Conservation (phyloP, 108 stramenopile genomes). For the Cyclotella distinguenda region DNA sequence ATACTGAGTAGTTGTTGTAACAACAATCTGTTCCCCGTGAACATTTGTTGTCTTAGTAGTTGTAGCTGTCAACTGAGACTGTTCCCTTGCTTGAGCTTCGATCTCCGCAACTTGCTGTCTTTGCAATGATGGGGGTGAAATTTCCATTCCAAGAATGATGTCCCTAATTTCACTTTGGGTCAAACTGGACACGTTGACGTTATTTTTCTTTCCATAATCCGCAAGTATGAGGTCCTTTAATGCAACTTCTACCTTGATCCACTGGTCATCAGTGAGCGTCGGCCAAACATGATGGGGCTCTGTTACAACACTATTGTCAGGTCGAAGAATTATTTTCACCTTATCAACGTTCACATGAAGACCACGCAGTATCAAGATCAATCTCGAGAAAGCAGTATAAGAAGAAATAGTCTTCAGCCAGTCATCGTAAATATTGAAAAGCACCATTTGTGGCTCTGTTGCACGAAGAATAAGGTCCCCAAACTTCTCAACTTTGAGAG, state of each 20-base stretch:
- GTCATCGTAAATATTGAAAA: constrained; percentile 99
- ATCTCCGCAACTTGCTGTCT: constrained; percentile 99
- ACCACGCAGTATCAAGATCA: constrained; percentile 97
- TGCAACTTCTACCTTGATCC: constrained; percentile 98
- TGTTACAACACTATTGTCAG: constrained; percentile 97
- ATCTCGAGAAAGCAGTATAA: constrained; percentile 98
- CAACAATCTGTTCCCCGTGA: constrained; percentile 98
- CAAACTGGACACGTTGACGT: constrained; percentile 97
- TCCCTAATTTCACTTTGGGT: constrained; percentile 99
- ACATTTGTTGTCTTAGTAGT: constrained; percentile 99
- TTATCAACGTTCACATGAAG: constrained; percentile 96
- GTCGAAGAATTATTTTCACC: constrained; percentile 96
- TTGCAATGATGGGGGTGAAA: constrained; percentile 97
- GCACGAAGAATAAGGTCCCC: constrained; percentile 97
- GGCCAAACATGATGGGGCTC: constrained; percentile 99
- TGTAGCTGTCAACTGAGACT: constrained; percentile 95
- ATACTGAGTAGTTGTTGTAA: constrained; percentile 97
- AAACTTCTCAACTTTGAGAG: constrained; percentile 98
- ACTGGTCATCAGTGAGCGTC: constrained; percentile 96
- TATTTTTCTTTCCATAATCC: constrained; percentile 99
- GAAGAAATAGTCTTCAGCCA: constrained; percentile 98
- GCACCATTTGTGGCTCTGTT: constrained; percentile 98
- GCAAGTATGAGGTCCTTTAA: constrained; percentile 98
- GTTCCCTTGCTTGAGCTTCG: constrained; percentile 96
- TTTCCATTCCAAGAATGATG: constrained; percentile 99